These are phyloP conservation scores for Smallanthus sonchifolius DNA, from an alignment of 129 eudicot species.

Conservation along the genomic window DNA sequence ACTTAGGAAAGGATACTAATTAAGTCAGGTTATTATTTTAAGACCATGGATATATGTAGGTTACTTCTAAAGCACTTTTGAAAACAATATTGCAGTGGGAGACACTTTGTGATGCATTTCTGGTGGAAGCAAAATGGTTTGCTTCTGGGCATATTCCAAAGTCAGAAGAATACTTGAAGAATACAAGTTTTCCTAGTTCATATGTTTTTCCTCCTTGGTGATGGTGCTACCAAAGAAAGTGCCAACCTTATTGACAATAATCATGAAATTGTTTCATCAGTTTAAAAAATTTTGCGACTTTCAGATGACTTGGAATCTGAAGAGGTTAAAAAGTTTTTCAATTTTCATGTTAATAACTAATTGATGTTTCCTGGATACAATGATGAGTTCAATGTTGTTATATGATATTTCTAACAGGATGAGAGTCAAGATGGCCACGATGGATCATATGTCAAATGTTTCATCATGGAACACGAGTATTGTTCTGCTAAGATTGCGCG, in stretches of 20 bases:
- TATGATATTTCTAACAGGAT: conserved; percentile 28
- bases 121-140: conserved; percentile 56
- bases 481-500: conserved; percentile 22
- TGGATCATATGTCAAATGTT: conserved; percentile 50
- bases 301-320: conserved; percentile 37
- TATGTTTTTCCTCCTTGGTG: conserved; percentile 41
- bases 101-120: conserved; percentile 40
- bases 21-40: not conserved
- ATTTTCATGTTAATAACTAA: not conserved
- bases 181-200: conserved; percentile 38
- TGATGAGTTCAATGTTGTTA: too few relatives aligned
- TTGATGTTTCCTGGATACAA: not conserved
- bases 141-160: conserved; percentile 33
- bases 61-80: not conserved
- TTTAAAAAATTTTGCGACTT: conserved; percentile 44
- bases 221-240: conserved; percentile 1
- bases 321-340: conserved; percentile 7
- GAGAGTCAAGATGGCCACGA: conserved; percentile 49
- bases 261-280: conserved; percentile 23
- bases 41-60: not conserved
- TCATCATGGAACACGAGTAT: conserved; percentile 31
- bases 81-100: conserved; percentile 35
- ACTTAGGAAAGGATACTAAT: too few relatives aligned
- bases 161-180: conserved; percentile 39
- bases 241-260: conserved; percentile 10